Base-by-base conservation (phyloP, 148 eudicot genomes). In the Drosera capensis region DNA sequence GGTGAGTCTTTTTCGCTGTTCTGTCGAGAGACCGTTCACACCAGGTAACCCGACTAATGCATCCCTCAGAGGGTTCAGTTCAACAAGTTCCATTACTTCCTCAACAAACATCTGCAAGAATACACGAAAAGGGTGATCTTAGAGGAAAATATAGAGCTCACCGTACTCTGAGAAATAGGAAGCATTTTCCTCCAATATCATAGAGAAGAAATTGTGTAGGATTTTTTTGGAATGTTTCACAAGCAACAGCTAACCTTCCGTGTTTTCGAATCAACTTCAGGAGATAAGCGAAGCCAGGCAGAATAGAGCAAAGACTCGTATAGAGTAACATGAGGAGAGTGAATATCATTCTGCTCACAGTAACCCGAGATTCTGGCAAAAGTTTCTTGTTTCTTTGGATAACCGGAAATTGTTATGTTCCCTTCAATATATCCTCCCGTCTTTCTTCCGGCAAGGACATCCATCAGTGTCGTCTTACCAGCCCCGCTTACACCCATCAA, bases 401-500 rank as follows among this genome's bases (percentile, higher is more conserved):
- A 79, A 9, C 96, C 94, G 3, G 94, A 82, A 49, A 82, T 74
- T 37, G 49, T 70, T 1, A 82, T 76, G 58, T 42, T 57, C 25
- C 94, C 96, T 68, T 79, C 84, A 0, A 82, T 68, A 26, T 68
- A 74, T 16, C 96, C 96, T 11, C 79, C 82, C 1, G 88, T 87
- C 57, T 87, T 87, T 41, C 96, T 68, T 48, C 96, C 96, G 5
- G 94, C 96, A 28, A 76, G 53, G 8, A 82, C 94, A 68, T 82
- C 94, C 82, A 87, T 74, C 56, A 86, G 55, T 18, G 94, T 87
- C 35, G 96, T 79, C 66, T 87, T 87, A 48, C 96, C 96, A 16
- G 94, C 94, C 19, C 94, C 94, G 70, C 86, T 87, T 2, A 79
- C 85, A 45, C 94, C 96, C 34, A 87, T 80, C 50, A 87, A 64